Evolutionary conservation across 78 protist genomes (phyloP), one percentile per base, ranked within the genome.

Genomic region (Planoprotostelium fungivorum): DNA sequence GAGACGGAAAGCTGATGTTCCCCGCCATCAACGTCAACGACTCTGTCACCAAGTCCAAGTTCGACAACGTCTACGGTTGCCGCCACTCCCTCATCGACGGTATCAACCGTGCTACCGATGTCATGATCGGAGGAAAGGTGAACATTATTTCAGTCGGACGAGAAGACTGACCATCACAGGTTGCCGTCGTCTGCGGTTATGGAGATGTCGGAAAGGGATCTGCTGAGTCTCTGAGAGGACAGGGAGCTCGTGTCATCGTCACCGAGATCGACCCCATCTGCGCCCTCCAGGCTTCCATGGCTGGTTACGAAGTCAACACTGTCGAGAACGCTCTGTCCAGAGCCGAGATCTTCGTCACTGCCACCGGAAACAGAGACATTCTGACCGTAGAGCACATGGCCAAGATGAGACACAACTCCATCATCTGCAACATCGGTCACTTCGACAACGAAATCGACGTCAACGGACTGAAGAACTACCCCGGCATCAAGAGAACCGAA

Each of bases 1-100:
- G 95, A 87, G 92, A 35, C 28, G 98, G 97, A 83, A 84, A 88
- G 88, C 97, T 99, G n/a, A 93, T 95, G 91, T 89, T 98, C 95
- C 99, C 99, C 63, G 98, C 99, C 90, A 97, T 99, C 97, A 98
- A 99, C 96, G 99, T 99, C 89, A 99, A 99, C 98, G 99, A 99
- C 94, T 96, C 98, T 37, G 99, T 98, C 87, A 99, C 99, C 93
- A 99, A 99, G 96, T 93, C 97, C 95, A 99, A 99, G 97, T 99
- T 99, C 92, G 99, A 99, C 98, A 99, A 99, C 98, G 38, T 98
- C 34, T 99, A 99, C 97, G 99, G 99, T 88, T 98, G 98, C 97
- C 96, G 99, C 90, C 99, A 99, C 95, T 99, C 99, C 29, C 97
- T 98, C 28, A 90, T 98, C 88, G 99, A 99, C 91, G 99, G 99